phyloP scores from a whole-genome alignment of 2,329 filamentous ascomycete species.

The Graphilbum sp. region DNA sequence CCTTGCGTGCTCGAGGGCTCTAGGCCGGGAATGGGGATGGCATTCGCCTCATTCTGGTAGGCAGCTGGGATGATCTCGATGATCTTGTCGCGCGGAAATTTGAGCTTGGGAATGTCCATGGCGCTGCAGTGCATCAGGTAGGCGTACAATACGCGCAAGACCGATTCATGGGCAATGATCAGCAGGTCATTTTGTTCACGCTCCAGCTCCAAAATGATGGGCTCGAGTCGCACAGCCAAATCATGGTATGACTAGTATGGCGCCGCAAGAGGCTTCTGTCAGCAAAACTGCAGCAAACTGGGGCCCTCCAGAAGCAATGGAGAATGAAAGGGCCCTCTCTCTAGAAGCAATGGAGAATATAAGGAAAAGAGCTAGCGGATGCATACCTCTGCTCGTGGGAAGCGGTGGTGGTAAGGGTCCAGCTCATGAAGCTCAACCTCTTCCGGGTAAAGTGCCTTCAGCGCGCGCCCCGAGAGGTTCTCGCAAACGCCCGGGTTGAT shows the following conservation, averaged over 20 bases:
- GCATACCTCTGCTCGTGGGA: constrained; percentile 78
- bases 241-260: constrained; percentile 98
- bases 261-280: too few relatives aligned
- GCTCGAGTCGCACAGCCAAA: constrained; percentile 90
- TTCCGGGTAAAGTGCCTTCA: constrained; percentile 69
- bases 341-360: too few relatives aligned
- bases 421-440: constrained; percentile 85
- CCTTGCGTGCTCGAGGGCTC: constrained; percentile 16
- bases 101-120: constrained; percentile 79
- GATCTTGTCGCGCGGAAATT: constrained; percentile 91
- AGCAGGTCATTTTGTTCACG: constrained; percentile 94
- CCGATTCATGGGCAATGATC: constrained; percentile 94
- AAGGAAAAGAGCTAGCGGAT: too few relatives aligned
- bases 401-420: constrained; percentile 94
- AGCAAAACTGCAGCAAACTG: too few relatives aligned
- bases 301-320: too few relatives aligned
- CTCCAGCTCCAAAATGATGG: constrained; percentile 93
- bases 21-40: constrained; percentile 64
- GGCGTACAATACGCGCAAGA: constrained; percentile 90
- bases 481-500: constrained; percentile 94
- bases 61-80: constrained; percentile 97
- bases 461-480: constrained; percentile 71
- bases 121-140: constrained; percentile 98
- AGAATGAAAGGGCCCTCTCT: too few relatives aligned
- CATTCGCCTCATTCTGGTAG: constrained; percentile 90